Evolutionary conservation across 1,139 yeast species (phyloP).

Genomic region (Candida frijolesensis): DNA sequence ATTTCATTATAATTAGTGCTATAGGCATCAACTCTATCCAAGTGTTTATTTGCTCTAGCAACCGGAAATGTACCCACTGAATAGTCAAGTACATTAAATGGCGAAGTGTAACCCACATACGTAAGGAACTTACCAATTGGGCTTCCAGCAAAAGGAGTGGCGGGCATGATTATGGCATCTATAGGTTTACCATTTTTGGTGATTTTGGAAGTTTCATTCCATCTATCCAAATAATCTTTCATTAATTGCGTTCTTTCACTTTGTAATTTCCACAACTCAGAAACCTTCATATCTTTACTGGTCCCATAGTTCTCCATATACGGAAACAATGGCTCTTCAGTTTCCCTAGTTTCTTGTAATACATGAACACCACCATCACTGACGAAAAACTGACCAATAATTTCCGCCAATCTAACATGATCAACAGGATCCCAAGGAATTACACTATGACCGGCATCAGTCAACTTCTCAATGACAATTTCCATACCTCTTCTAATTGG

Average conservation of each 20-base stretch:
- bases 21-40: slow-evolving; percentile 32
- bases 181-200: slow-evolving; percentile 45
- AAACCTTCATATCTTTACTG: slow-evolving; percentile 32
- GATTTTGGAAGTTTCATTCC: slow-evolving; percentile 30
- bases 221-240: slow-evolving; percentile 40
- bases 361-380: slow-evolving; percentile 50
- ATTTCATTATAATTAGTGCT: slow-evolving; percentile 19
- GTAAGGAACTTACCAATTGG: slow-evolving; percentile 39
- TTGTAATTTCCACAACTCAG: slow-evolving; percentile 47
- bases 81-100: slow-evolving; percentile 62
- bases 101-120: slow-evolving; percentile 53
- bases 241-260: slow-evolving; percentile 32
- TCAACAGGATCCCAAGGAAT: slow-evolving; percentile 49
- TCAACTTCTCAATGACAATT: slow-evolving; percentile 27
- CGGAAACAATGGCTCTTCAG: slow-evolving; percentile 52
- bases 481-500: slow-evolving; percentile 50
- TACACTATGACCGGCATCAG: slow-evolving; percentile 31
- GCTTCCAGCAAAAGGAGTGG: slow-evolving; percentile 48
- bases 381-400: slow-evolving; percentile 41
- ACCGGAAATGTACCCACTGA: slow-evolving; percentile 63
- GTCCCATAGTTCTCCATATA: slow-evolving; percentile 36
- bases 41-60: slow-evolving; percentile 47
- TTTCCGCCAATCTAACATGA: slow-evolving; percentile 37
- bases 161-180: slow-evolving; percentile 53
- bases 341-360: slow-evolving; percentile 25